Evolutionary conservation across 768 basidiomycete genomes (phyloP), one percentile per base, ranked within the genome.

Genomic region (Pleurotus citrinopileatus): DNA sequence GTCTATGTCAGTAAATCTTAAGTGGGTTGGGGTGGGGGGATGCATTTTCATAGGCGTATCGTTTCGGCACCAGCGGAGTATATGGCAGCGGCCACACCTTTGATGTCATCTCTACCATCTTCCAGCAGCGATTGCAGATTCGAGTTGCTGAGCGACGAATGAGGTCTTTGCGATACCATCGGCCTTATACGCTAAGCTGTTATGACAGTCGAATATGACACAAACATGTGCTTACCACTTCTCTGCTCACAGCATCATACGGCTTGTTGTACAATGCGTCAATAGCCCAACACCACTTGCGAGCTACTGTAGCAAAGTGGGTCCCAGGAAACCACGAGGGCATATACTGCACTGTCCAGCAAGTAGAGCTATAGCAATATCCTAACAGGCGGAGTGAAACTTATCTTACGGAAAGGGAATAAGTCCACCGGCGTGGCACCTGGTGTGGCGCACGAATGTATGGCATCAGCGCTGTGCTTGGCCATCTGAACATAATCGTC

Each of bases 271-370:
- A 63, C 64, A 75, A 61, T 22, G 62, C 61, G 2, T 63, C 50
- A 23, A 71, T 63, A 19, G 59, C 59, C 40, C 48, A 61, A 28
- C 63, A 62, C 61, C 71, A 68, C 17, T 61, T 52, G n/a, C 64
- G 60, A 9, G 71, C 75, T 38, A 66, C 65, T 20, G 60, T 63
- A 40, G 67, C 64, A 51, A 67, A 75, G 32, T 65, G 61, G 20
- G 70, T 65, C 1, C 74, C 75, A 20, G 75, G 75, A 7, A 73
- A 42, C 74, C 74, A 76, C 13, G 36, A 55, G 1, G 74, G 74
- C 12, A 76, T 57, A 51, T 73, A 63, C 59, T 66, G 71, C 46
- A 76, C 75, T 34, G 32, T 34, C n/a, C n/a, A n/a, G 32, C 32
- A 34, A 7, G 36, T 25, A 40, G 1, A 17, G 42, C 25, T 13